These are phyloP conservation scores for Crepidotus variabilis DNA, from an alignment of 768 basidiomycete genomes.

Conservation along the genomic window DNA sequence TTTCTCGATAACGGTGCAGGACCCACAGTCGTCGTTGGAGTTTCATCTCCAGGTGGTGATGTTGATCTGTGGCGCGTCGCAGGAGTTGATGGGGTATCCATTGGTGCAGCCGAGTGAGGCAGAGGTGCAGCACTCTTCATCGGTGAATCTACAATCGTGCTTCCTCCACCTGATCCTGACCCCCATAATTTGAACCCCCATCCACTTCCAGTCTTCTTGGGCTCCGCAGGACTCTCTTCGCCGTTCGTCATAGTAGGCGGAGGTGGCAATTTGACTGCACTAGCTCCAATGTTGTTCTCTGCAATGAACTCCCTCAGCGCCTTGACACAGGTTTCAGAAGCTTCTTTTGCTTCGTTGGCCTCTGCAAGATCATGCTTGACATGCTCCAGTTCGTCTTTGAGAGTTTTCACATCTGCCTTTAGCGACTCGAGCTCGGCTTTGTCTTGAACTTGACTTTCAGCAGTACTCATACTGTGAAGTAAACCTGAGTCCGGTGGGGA, in stretches of 20 bases:
- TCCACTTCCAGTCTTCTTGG: constrained; percentile 31
- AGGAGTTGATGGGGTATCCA: constrained; percentile 23
- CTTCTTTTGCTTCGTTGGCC: constrained; percentile 79
- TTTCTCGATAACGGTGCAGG: constrained; percentile 56
- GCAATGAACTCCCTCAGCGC: constrained; percentile 82
- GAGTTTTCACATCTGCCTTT: constrained; percentile 51
- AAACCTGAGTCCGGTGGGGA: not conserved
- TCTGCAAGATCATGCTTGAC: constrained; percentile 69
- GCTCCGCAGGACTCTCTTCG: constrained; percentile 24
- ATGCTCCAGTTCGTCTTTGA: constrained; percentile 60
- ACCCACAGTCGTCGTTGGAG: constrained; percentile 20
- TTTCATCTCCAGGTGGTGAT: too few relatives aligned
- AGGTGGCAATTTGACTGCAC: constrained; percentile 35
- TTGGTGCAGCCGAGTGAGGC: constrained; percentile 16
- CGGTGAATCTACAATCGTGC: constrained; percentile 4
- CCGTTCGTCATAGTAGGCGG: constrained; percentile 37
- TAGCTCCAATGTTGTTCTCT: constrained; percentile 60
- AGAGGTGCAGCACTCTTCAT: constrained; percentile 10
- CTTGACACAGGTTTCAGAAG: constrained; percentile 80
- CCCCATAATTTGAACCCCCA: constrained; percentile 76
- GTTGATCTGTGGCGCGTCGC: not conserved
- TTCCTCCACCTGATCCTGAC: constrained; percentile 10
- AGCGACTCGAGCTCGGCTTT: constrained; percentile 50
- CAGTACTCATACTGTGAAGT: not conserved
- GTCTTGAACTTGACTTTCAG: not conserved